Evolutionary conservation across 306 rosid genomes (phyloP), one percentile per base, ranked within the genome.

Genomic region (Prunus mongolica): DNA sequence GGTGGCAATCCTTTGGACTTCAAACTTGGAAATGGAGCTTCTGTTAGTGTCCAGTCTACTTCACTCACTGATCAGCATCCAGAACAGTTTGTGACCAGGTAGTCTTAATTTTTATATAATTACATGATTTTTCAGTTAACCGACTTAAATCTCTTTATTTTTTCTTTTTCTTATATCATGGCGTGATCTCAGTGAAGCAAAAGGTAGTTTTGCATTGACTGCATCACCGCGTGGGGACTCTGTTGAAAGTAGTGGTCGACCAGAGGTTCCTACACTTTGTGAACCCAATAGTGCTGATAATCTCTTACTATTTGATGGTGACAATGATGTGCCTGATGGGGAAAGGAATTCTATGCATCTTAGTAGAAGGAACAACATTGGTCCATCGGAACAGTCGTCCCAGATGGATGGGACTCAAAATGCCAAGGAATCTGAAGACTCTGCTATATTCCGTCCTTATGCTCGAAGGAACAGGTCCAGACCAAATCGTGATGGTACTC

Each of bases 1-100:
- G 99, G 99, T 64, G 99, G 99, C 68, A 93, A 95, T 81, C 98
- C 99, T 71, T 84, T 96, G 86, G 94, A 96, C 88, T 96, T 91
- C 80, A 96, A 88, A 86, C 73, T 81, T 86, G 93, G 93, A 78
- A 91, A 82, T 88, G 87, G 89, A 76, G 90, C 94, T 84, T 96
- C 99, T 51, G 91, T 89, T 80, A 93, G 99, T 84, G 94, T 93
- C 75, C 99, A 96, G 82, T 96, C 99, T 72, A 93, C 99, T 69
- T 96, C 98, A 58, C 96, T 88, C 76, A 88, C 91, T 79, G 96
- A 91, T 89, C 99, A 91, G 78, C 93, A 88, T 78, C 97, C 89
- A 16, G 99, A 96, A 78, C 97, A 87, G 82, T 89, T 91, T 81
- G 91, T 91, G 81, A 93, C 91, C 80, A 96, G 99, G 99, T 93